A percentile compares a stretch with the other conserved stretches of the same genome.
phyloP scores from a whole-genome alignment of 2,329 filamentous ascomycete species.

The Myriosclerotinia curreyana region DNA sequence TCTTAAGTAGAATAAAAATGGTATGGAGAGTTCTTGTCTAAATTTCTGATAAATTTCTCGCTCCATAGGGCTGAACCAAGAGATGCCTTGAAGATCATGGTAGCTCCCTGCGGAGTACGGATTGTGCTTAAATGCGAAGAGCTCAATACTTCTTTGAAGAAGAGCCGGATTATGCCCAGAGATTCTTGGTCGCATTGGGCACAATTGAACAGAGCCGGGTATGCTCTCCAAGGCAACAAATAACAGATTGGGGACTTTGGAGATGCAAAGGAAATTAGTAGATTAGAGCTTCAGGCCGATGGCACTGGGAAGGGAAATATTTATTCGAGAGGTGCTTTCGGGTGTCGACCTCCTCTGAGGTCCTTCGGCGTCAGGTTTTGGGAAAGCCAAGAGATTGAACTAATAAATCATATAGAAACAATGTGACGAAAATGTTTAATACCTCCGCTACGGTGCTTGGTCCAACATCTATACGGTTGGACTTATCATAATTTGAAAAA shows the following conservation, averaged over 20 bases:
- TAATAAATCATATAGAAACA: neutral
- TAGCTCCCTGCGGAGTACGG: too few relatives aligned
- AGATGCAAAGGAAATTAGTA: slow-evolving; percentile 2
- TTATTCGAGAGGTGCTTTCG: neutral
- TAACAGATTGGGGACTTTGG: neutral
- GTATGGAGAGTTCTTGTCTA: too few relatives aligned
- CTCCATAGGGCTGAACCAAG: too few relatives aligned
- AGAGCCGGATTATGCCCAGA: neutral
- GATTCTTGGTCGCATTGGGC: neutral
- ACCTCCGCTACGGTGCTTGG: neutral
- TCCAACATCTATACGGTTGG: slow-evolving; percentile 2
- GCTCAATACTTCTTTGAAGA: too few relatives aligned
- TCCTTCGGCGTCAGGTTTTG: too few relatives aligned
- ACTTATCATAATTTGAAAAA: neutral
- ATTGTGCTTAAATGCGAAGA: too few relatives aligned
- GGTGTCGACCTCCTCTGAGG: neutral
- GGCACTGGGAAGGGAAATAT: neutral
- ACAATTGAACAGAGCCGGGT: neutral
- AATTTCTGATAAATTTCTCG: too few relatives aligned
- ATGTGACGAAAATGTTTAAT: neutral
- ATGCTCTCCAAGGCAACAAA: neutral
- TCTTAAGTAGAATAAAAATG: too few relatives aligned
- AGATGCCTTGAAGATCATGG: too few relatives aligned
- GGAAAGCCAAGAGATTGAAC: neutral
- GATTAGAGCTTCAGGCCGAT: neutral